phyloP scores from a whole-genome alignment of 495 filamentous ascomycete genomes.

The Neurospora sp. region DNA sequence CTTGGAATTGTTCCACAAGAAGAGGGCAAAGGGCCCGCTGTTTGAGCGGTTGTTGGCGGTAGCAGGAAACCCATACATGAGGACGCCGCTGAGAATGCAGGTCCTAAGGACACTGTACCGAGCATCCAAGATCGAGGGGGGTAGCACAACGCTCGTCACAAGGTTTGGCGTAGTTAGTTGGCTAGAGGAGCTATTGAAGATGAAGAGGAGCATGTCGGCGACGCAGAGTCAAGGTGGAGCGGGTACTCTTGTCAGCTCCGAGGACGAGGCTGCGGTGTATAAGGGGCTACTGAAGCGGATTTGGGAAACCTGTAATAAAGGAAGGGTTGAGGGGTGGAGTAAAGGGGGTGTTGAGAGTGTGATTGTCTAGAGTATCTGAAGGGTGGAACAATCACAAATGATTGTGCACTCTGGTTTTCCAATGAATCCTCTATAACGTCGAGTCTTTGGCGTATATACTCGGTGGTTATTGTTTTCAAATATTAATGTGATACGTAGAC shows the following conservation, averaged over 20 bases:
- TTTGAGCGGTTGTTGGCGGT: conserved; percentile 70
- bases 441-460: neutral
- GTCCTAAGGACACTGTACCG: conserved; percentile 66
- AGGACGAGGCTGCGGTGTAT: conserved; percentile 39
- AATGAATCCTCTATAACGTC: neutral
- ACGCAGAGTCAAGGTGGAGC: neutral
- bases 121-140: conserved; percentile 60
- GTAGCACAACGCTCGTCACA: conserved; percentile 78
- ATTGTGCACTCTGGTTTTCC: too few relatives aligned
- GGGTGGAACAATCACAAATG: neutral
- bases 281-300: conserved; percentile 49
- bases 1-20: conserved; percentile 71
- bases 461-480: neutral
- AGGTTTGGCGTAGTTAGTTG: conserved; percentile 73
- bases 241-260: conserved; percentile 11
- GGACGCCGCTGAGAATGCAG: conserved; percentile 49
- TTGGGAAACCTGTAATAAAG: conserved; percentile 60
- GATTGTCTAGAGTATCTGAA: neutral
- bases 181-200: conserved; percentile 40
- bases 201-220: conserved; percentile 39
- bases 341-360: conserved; percentile 29
- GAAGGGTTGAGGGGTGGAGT: conserved; percentile 60
- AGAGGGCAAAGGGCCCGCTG: conserved; percentile 41
- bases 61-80: conserved; percentile 55
- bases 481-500: neutral